A percentile compares a stretch with the other conserved stretches of the same genome.
These are phyloP conservation scores for Pezicula neosporulosa DNA, from an alignment of 2,329 filamentous ascomycete genomes.

Conservation along the genomic window DNA sequence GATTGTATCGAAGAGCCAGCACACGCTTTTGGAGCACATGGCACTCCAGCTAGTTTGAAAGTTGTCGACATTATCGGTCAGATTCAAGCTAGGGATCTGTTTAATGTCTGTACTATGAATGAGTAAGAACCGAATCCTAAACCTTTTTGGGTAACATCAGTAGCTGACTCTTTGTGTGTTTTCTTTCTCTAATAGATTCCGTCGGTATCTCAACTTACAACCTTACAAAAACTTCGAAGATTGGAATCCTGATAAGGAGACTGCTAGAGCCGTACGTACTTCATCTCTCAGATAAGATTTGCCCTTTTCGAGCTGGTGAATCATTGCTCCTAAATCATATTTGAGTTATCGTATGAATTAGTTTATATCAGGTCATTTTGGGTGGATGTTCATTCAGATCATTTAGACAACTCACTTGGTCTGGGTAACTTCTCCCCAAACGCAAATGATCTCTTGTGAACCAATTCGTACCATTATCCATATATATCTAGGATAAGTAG, in stretches of 20 bases:
- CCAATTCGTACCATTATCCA: no score
- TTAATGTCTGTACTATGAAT: constrained; percentile 49
- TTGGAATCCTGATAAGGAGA: constrained; percentile 46
- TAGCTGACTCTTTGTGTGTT: neutral
- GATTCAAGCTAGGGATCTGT: constrained; percentile 39
- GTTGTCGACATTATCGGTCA: constrained; percentile 45
- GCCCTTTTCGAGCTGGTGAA: no score
- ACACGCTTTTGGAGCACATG: constrained; percentile 48
- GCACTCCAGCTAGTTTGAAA: constrained; percentile 42
- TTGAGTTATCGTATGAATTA: no score
- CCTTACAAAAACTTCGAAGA: constrained; percentile 46
- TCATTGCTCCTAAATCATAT: no score
- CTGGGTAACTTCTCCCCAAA: no score
- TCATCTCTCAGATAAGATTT: no score
- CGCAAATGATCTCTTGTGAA: no score
- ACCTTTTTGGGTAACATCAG: neutral
- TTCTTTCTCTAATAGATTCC: constrained; percentile 35
- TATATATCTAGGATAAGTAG: no score
- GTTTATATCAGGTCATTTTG: no score
- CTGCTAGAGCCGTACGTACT: constrained; percentile 33
- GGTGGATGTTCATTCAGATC: no score
- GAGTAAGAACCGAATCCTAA: constrained; percentile 31
- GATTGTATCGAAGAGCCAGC: constrained; percentile 44
- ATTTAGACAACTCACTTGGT: no score
- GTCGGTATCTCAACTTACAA: constrained; percentile 46